phyloP scores from a whole-genome alignment of 371 early-diverging fungal genomes.

The Rhizopus sp. region DNA sequence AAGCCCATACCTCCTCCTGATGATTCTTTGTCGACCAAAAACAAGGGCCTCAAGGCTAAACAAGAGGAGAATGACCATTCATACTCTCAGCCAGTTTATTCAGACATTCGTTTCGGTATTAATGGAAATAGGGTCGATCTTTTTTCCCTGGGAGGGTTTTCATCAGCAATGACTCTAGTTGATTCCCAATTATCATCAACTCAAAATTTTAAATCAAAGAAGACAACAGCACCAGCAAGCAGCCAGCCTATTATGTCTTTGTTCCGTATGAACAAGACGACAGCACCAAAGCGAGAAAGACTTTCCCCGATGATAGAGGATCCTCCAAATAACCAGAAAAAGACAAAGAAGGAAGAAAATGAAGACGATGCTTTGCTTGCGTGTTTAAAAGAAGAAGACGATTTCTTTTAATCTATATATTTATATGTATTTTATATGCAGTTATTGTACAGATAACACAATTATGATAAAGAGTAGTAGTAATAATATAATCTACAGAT shows the following conservation, averaged over 20 bases:
- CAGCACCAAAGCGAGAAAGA: not conserved
- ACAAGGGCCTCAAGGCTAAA: not conserved
- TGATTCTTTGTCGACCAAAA: slow-evolving; percentile 5
- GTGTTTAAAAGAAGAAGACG: too few species aligned
- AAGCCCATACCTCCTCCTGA: slow-evolving; percentile 8
- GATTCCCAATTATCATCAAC: not conserved
- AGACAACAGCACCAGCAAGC: not conserved
- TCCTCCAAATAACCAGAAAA: too few species aligned
- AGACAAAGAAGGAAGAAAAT: too few species aligned
- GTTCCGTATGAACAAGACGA: not conserved
- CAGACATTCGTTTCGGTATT: not conserved
- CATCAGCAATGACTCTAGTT: not conserved
- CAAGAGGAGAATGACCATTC: not conserved
- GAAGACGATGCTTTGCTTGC: too few species aligned
- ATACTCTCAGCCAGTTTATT: not conserved
- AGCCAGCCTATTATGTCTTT: slow-evolving; percentile 1
- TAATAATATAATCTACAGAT: not conserved
- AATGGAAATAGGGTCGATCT: slow-evolving; percentile 1
- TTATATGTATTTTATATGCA: not conserved
- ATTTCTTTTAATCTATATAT: not conserved
- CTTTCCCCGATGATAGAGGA: not conserved
- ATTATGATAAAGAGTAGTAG: not conserved
- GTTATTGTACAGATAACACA: not conserved
- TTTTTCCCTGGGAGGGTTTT: not conserved
- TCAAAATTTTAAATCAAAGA: not conserved